Evolutionary conservation across 2,329 filamentous ascomycete genomes (phyloP), one percentile per base, ranked within the genome.

Genomic region (Cercospora sp.): DNA sequence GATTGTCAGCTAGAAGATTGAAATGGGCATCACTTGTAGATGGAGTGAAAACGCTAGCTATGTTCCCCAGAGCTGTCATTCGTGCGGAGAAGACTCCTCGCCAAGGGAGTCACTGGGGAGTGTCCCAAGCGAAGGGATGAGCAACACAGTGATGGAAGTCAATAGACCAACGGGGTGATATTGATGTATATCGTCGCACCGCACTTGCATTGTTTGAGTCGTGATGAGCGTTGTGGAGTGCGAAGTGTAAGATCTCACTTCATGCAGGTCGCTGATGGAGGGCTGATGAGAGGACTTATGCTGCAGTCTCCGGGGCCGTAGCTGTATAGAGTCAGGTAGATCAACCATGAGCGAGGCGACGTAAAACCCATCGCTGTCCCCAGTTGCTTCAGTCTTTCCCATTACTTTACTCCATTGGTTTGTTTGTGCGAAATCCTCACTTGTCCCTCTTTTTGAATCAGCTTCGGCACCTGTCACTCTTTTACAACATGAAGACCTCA

Each of bases 401-500:
- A 30, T 26, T 12, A 55, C 23, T 28, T 13, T 13, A 7, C 20
- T 28, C 12, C 23, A 30, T 28, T 8, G 28, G 48, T 30, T 28
- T 55, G 18, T 20, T 23, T 23, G 18, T 48, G 45, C 3, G 10
- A 23, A 23, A 23, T 23, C 23, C 45, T 13, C n/a, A 45, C 18
- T 23, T 48, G 45, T 48, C 45, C 45, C 48, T 55, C 20, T 13
- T 42, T 51, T 28, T 55, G 48, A 55, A 55, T 28, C 48, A 55
- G 48, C 48, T 55, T 55, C 48, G 48, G 48, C 48, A 28, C 16
- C 18, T 23, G 23, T 55, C 48, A 55, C 48, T 55, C 48, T 9
- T 55, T 55, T 55, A 55, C 48, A 55, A n/a, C 16, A 55, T 55
- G 48, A 55, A 55, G 48, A 55, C 23, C 5, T n/a, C 48, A 55